Evolutionary conservation across 768 basidiomycete species (phyloP), one percentile per base, ranked within the genome.

Genomic region (Leccinum uliginosum): DNA sequence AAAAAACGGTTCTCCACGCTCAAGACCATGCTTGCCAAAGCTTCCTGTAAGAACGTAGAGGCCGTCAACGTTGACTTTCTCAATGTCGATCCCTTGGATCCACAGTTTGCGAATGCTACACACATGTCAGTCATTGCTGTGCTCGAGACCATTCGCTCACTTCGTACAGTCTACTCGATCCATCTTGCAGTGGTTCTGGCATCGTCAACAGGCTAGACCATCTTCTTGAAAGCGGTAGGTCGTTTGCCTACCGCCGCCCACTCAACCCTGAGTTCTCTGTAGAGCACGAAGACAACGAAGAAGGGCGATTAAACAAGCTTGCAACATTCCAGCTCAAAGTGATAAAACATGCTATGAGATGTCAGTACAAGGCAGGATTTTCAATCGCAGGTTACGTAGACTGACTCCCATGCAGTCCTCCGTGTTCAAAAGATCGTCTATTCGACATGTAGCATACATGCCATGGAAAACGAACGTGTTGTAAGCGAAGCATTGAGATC

Each of bases 401-500:
- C 59, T 69, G 34, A 55, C 49, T 29, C 43, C 27, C 43, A 40
- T 50, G 19, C 61, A 96, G 93, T 95, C 71, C 86, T 91, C 2
- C 77, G 78, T 40, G 90, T 86, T 34, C 73, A 78, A 56, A 84
- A 82, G 63, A 92, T 99, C 64, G 94, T 94, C 26, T 98, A 99
- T 72, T 98, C 95, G 23, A 99, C 97, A n/a, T 99, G 96, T 69
- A 97, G 93, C 60, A 78, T 97, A 48, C 88, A 98, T 71, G 82
- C 89, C 14, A 81, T 80, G 43, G 97, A 99, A 68, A 95, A 99
- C 71, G 97, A 99, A 69, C 84, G 85, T 57, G 97, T 98, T 55
- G 91, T 98, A 9, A 76, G 82, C 7, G 76, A 82, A 53, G 87
- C 87, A 4, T 78, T 98, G 46, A 75, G 75, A 54, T 88, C 87